A percentile compares a stretch with the other conserved stretches of the same genome.
These are phyloP conservation scores for Dryadomyces quercivorus DNA, from an alignment of 2,329 filamentous ascomycete species.

Conservation along the genomic window DNA sequence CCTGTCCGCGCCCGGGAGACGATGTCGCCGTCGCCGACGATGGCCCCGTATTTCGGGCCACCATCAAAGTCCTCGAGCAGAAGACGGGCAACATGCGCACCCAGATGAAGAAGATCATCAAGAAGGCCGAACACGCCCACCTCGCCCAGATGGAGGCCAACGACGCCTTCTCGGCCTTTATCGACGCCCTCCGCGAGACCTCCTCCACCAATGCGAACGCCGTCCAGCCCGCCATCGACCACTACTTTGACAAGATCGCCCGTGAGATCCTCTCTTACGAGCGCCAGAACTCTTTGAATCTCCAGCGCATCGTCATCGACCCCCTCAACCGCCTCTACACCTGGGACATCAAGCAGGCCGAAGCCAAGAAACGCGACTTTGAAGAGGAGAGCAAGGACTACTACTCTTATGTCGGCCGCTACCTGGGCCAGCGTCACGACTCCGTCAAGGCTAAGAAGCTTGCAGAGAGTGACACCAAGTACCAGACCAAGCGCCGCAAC, in stretches of 20 bases:
- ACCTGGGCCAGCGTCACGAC: conserved; percentile 92
- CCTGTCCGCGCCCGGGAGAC: conserved; percentile 71
- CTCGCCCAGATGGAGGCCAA: conserved; percentile 73
- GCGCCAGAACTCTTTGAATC: conserved; percentile 66
- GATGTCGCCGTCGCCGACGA: conserved; percentile 81
- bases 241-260: conserved; percentile 96
- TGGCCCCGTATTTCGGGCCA: conserved; percentile 88
- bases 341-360: conserved; percentile 93
- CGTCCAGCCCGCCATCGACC: conserved; percentile 90
- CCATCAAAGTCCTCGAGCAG: conserved; percentile 90
- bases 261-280: conserved; percentile 83
- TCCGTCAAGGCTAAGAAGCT: conserved; percentile 96
- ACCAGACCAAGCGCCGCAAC: conserved; percentile 82
- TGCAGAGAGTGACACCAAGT: conserved; percentile 88
- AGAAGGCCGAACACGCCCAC: conserved; percentile 82
- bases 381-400: conserved; percentile 99
- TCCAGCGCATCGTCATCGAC: conserved; percentile 91
- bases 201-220: conserved; percentile 88
- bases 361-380: conserved; percentile 93
- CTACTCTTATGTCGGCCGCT: conserved; percentile 87
- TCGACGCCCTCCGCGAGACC: conserved; percentile 76
- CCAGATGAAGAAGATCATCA: conserved; percentile 93
- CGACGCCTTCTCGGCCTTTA: conserved; percentile 69
- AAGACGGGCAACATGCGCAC: conserved; percentile 90
- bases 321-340: conserved; percentile 86